These are phyloP conservation scores for Hydnum rufescens DNA, from an alignment of 768 basidiomycete genomes.

Conservation along the genomic window DNA sequence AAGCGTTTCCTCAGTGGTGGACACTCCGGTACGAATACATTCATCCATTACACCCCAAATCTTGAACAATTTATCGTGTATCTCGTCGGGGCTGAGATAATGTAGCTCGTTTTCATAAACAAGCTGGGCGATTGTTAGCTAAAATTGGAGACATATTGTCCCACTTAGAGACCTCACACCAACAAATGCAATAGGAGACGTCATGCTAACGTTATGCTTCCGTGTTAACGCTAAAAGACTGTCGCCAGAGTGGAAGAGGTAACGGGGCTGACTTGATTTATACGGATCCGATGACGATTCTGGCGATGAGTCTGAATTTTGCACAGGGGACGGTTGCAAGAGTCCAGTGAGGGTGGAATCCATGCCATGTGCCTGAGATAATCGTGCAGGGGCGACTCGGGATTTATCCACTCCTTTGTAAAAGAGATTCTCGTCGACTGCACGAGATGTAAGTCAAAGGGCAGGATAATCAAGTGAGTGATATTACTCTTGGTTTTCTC, in stretches of 20 bases:
- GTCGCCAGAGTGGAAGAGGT: constrained; percentile 63
- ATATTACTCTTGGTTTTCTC: constrained; percentile 67
- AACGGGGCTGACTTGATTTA: constrained; percentile 40
- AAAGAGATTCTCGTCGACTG: constrained; percentile 84
- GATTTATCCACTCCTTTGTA: constrained; percentile 82
- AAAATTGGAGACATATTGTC: not conserved
- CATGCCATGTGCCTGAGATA: constrained; percentile 38
- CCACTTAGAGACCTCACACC: not conserved
- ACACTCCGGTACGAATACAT: constrained; percentile 72
- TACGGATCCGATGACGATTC: constrained; percentile 15
- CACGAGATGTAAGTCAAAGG: not conserved
- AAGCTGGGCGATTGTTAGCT: constrained; percentile 89
- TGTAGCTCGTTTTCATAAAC: constrained; percentile 81
- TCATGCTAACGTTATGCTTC: constrained; percentile 54
- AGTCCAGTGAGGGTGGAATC: not conserved
- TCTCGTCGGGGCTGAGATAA: constrained; percentile 55
- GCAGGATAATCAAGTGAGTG: not conserved
- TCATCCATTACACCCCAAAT: constrained; percentile 90
- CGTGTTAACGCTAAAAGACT: constrained; percentile 53
- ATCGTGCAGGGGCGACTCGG: constrained; percentile 56
- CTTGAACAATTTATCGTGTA: constrained; percentile 53
- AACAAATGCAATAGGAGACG: not conserved
- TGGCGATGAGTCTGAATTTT: not conserved
- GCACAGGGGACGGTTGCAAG: not conserved
- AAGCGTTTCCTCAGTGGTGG: constrained; percentile 53